Base-by-base conservation (phyloP, 2,329 filamentous ascomycete species). In the Fusarium protoensiforme region DNA sequence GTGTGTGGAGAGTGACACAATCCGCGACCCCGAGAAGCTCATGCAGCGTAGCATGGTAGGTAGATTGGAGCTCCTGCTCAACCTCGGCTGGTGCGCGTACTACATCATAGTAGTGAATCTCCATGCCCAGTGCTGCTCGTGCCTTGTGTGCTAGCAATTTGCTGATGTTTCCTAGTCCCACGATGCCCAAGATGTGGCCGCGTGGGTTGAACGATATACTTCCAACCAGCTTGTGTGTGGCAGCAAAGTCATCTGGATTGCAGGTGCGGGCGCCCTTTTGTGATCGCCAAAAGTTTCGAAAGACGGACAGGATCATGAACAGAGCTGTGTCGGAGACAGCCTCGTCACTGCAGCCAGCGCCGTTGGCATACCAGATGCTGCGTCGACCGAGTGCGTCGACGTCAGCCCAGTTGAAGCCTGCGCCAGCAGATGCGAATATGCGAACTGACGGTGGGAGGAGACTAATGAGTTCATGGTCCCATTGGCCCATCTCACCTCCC, bases 401-500 rank as follows among this genome's bases (percentile, higher is more conserved):
- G 75, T 92, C 88, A 1, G 88, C 89, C 89, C 89, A 92, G 79
- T 92, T 89, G 75, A 89, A 92, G 11, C 90, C 84, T 3, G 90
- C 90, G 7, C 90, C 90, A 3, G 90, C 90, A 14, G 86, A 89
- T 33, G 90, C 88, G 77, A 89, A 91, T 36, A 92, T 88, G 57
- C 84, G 84, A 64, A 89, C 87, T 16, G 85, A 87, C 0, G 78
- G 18, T 0, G 90, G 90, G 0, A 92, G 80, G 5, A 88, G 80
- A 0, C 77, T 71, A 48, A 91, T 90, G 3, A 91, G 80, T 73
- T 90, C 88, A 36, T 83, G 77, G 72, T 92, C 86, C 89, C 89
- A 91, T 16, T 84, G 86, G 33, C 87, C 87, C 89, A 91, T 91
- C 75, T 91, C 89, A 5, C 88, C 88, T n/a, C 90, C 90, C 0